Base-by-base conservation (phyloP, 78 protist species). In the Dictyostelium intermedium region DNA sequence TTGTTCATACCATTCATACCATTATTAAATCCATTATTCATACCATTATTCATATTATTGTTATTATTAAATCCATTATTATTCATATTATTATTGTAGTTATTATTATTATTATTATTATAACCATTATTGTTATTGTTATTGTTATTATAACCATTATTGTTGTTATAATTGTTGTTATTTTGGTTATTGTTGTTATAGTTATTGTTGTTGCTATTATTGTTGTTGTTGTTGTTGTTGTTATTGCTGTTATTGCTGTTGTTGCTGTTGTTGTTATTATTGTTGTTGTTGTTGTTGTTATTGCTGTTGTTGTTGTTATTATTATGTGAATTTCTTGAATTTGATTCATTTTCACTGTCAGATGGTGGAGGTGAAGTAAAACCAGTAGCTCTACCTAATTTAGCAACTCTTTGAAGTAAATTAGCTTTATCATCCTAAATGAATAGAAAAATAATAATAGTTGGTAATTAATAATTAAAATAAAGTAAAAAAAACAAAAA, bases 321-420 rank as follows among this genome's bases (percentile, higher is more conserved):
- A 30, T 77, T 39, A 30, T 66, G 74, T 56, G 66, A 56, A 20
- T 76, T 45, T 60, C 37, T 86, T 73, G 84, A 79, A 16, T 72
- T 11, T 43, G 61, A 66, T 25, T 89, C 87, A 60, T 56, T 39
- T 32, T 87, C 93, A 69, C 41, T 69, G 43, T 89, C 87, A 45
- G 94, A 89, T 80, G 94, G 94, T 61, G 94, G 72, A 47, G 94
- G 87, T 9, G 85, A 80, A 47, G 81, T 32, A 34, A 89, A 80
- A 63, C 94, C 94, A 69, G 94, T 89, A 9, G 94, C 78, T 20
- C 34, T 80, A 80, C 94, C 94, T 27, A 89, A 50, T 66, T 89
- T 89, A 43, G 94, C 94, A 32, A 89, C 87, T 79, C 94, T 83
- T 80, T 89, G 94, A 47, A 89, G 69, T 43, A 85, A 34, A n/a